phyloP scores from a whole-genome alignment of 2,329 filamentous ascomycete genomes.

The Pestalotiopsis sp. region DNA sequence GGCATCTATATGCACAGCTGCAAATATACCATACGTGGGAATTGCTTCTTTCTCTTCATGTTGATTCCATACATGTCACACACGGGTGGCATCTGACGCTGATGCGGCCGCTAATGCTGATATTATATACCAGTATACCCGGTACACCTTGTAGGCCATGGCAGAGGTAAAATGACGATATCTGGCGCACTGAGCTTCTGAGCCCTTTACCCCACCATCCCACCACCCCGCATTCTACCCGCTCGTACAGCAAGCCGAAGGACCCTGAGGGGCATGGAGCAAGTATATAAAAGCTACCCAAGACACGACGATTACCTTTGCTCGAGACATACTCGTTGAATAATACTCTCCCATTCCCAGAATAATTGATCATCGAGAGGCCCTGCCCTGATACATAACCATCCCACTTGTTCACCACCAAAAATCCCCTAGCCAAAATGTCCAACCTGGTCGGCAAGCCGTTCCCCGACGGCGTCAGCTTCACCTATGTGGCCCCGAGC shows the following conservation, averaged over 20 bases:
- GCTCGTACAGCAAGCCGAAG: background rate
- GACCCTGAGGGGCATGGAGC: background rate
- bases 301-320: constrained; percentile 4
- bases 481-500: constrained; percentile 82
- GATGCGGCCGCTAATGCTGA: background rate
- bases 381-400: too few relatives aligned
- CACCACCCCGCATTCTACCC: background rate
- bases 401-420: background rate
- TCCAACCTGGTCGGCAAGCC: constrained; percentile 75
- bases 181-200: background rate
- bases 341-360: background rate
- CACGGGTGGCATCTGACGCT: background rate
- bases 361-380: background rate
- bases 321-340: background rate
- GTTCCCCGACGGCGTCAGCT: constrained; percentile 80
- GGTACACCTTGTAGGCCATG: background rate
- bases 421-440: constrained; percentile 38
- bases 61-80: background rate
- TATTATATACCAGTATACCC: background rate
- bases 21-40: too few relatives aligned
- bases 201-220: background rate
- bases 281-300: background rate
- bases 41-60: background rate
- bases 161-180: background rate
- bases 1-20: too few relatives aligned